These are phyloP conservation scores for Discostella pseudostelligera DNA, from an alignment of 108 stramenopile species.

Conservation along the genomic window DNA sequence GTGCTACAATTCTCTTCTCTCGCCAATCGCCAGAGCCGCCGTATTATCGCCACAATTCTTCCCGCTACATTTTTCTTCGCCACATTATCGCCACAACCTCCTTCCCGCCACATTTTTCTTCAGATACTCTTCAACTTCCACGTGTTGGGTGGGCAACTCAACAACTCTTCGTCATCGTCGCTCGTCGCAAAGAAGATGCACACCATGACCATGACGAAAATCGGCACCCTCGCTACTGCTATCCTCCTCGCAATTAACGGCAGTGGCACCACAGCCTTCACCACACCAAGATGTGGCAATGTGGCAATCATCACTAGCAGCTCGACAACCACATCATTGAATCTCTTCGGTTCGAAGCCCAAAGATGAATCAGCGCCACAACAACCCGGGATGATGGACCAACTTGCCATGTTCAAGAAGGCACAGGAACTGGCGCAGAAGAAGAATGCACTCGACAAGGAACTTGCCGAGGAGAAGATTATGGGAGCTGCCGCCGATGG, in stretches of 20 bases:
- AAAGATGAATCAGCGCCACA: constrained; percentile 36
- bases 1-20: no score
- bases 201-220: constrained; percentile 49
- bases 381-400: constrained; percentile 86
- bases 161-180: no score
- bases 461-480: constrained; percentile 58
- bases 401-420: constrained; percentile 90
- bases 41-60: no score
- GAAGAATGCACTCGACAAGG: constrained; percentile 70
- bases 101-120: no score
- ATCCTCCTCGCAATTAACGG: constrained; percentile 34
- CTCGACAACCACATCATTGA: constrained; percentile 41
- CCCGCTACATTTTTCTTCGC: no score
- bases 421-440: constrained; percentile 84
- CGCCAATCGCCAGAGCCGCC: no score
- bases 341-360: constrained; percentile 68
- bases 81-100: no score
- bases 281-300: constrained; percentile 26
- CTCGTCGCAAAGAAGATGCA: no score
- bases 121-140: no score
- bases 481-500: constrained; percentile 59
- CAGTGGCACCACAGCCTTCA: constrained; percentile 46
- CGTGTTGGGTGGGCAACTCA: no score
- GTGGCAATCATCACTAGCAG: neutral
- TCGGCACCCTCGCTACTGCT: constrained; percentile 31